phyloP scores from a whole-genome alignment of 2,329 filamentous ascomycete genomes.

The Dactylonectria macrodidyma region DNA sequence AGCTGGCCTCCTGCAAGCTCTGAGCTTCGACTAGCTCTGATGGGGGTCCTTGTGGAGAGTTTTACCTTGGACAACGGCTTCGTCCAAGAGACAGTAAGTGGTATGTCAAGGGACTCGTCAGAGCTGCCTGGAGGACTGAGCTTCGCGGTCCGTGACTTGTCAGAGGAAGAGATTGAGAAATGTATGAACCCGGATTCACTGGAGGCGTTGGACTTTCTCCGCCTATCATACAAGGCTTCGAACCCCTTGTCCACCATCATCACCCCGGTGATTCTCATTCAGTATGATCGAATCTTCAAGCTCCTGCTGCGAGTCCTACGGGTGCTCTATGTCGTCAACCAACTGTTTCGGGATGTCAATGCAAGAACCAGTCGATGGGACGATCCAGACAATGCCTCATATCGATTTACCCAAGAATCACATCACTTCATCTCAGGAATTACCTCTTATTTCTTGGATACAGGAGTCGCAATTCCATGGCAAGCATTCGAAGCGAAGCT shows the following conservation, averaged over 20 bases:
- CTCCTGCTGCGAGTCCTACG: slow-evolving; percentile 83
- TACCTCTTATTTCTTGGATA: slow-evolving; percentile 84
- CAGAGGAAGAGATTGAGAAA: slow-evolving; percentile 82
- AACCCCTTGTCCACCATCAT: slow-evolving; percentile 81
- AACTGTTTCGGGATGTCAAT: slow-evolving; percentile 73
- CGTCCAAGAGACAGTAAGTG: slow-evolving; percentile 42
- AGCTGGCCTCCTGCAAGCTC: slow-evolving; percentile 96
- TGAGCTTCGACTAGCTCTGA: slow-evolving; percentile 89
- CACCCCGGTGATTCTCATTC: slow-evolving; percentile 77
- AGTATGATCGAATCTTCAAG: slow-evolving; percentile 90
- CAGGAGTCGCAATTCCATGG: slow-evolving; percentile 83
- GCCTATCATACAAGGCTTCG: slow-evolving; percentile 86
- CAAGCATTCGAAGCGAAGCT: slow-evolving; percentile 77
- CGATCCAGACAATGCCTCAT: slow-evolving; percentile 56
- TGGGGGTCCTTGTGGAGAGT: slow-evolving; percentile 86
- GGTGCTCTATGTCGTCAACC: slow-evolving; percentile 82
- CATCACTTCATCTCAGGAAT: slow-evolving; percentile 84
- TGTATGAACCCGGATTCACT: slow-evolving; percentile 88
- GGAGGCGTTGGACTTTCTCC: slow-evolving; percentile 93
- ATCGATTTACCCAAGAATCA: slow-evolving; percentile 81
- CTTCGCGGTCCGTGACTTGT: slow-evolving; percentile 88
- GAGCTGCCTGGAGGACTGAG: slow-evolving; percentile 79
- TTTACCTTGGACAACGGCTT: slow-evolving; percentile 60
- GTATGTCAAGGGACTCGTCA: slow-evolving; percentile 50
- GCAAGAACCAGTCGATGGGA: slow-evolving; percentile 53